These are phyloP conservation scores for Gigaspora rosea DNA, from an alignment of 192 early-diverging fungal genomes.

Conservation along the genomic window DNA sequence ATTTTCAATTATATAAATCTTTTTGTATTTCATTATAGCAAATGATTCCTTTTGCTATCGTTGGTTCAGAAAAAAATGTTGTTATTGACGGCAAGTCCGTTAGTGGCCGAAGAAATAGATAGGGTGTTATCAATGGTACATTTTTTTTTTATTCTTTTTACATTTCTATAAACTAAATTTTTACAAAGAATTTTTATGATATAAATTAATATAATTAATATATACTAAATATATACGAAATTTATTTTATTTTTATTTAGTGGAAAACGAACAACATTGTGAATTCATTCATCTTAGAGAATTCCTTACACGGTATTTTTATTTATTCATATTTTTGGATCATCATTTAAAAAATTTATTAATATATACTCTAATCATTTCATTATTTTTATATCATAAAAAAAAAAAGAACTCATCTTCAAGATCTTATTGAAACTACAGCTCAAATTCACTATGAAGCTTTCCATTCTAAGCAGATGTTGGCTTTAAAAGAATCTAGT, in stretches of 20 bases:
- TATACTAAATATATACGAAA: neutral
- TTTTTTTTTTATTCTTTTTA: neutral
- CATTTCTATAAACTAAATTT: neutral
- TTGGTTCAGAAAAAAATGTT: slow-evolving; percentile 89
- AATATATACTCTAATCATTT: neutral
- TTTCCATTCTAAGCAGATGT: slow-evolving; percentile 79
- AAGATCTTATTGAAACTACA: slow-evolving; percentile 96
- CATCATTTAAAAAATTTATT: neutral
- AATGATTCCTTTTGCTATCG: slow-evolving; percentile 91
- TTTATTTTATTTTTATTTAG: slow-evolving; percentile 42
- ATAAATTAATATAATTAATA: too few species aligned
- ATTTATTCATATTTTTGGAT: neutral
- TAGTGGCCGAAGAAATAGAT: slow-evolving; percentile 84
- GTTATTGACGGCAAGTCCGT: slow-evolving; percentile 84
- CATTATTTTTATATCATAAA: neutral
- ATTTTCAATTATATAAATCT: neutral
- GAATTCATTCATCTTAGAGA: slow-evolving; percentile 94
- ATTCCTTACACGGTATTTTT: slow-evolving; percentile 62
- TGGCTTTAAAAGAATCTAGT: slow-evolving; percentile 57
- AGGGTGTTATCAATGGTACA: slow-evolving; percentile 83
- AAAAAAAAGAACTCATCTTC: slow-evolving; percentile 89
- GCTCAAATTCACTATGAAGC: slow-evolving; percentile 93
- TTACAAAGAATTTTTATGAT: neutral
- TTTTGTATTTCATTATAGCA: slow-evolving; percentile 45
- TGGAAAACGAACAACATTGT: slow-evolving; percentile 93